These are phyloP conservation scores for Kappamyces sp. DNA, from an alignment of 192 early-diverging fungal species.

Conservation along the genomic window DNA sequence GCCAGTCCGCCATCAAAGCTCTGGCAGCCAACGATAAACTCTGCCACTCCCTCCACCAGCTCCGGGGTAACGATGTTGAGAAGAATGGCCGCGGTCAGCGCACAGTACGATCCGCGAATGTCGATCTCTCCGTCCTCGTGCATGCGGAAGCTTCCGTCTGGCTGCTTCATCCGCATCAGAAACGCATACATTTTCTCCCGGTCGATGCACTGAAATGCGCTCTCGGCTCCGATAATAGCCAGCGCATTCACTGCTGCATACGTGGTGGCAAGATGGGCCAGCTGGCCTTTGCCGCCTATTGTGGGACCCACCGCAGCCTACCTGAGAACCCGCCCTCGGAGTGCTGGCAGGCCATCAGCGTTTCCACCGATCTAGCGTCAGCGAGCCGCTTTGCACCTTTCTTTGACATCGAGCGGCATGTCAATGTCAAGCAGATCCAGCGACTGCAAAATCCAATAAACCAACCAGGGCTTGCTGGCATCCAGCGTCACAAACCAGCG, in stretches of 20 bases:
- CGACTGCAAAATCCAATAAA: slow-evolving; percentile 84
- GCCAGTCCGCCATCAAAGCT: slow-evolving; percentile 93
- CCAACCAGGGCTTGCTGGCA: slow-evolving; percentile 84
- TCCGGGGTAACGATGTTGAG: slow-evolving; percentile 80
- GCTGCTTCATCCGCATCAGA: slow-evolving; percentile 73
- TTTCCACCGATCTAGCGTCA: slow-evolving; percentile 45
- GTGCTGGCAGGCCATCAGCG: slow-evolving; percentile 60
- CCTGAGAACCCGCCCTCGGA: slow-evolving; percentile 75
- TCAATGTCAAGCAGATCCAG: slow-evolving; percentile 66
- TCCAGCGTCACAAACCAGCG: slow-evolving; percentile 63
- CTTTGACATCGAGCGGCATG: slow-evolving; percentile 41
- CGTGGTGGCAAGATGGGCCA: slow-evolving; percentile 81
- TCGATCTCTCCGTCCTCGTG: slow-evolving; percentile 91
- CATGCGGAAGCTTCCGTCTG: slow-evolving; percentile 86
- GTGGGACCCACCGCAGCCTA: too few relatives aligned
- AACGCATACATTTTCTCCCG: slow-evolving; percentile 63
- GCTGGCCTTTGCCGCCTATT: slow-evolving; percentile 66
- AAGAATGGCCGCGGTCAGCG: slow-evolving; percentile 66
- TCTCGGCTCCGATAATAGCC: slow-evolving; percentile 67
- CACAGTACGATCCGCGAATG: slow-evolving; percentile 81
- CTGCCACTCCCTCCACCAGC: slow-evolving; percentile 52
- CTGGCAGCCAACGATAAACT: slow-evolving; percentile 76
- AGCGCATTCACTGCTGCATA: slow-evolving; percentile 83
- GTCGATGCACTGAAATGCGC: slow-evolving; percentile 63
- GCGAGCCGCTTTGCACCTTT: slow-evolving; percentile 29